Evolutionary conservation across 371 early-diverging fungal genomes (phyloP).

Genomic region (Funneliformis caledonium): DNA sequence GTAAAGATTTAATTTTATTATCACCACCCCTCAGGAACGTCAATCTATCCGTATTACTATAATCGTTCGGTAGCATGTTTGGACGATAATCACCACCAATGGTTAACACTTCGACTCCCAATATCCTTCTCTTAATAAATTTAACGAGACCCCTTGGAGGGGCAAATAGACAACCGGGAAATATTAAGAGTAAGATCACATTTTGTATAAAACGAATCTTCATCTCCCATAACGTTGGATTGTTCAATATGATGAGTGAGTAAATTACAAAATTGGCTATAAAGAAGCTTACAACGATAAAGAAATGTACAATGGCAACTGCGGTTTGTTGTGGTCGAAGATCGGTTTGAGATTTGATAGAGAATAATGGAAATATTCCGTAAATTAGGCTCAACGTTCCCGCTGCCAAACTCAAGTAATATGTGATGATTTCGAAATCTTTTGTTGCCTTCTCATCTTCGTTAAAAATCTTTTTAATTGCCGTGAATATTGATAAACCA

Average conservation of each 20-base stretch:
- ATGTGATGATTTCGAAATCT: not conserved
- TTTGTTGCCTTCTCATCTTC: not conserved
- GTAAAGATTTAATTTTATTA: not conserved
- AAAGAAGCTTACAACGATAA: not conserved
- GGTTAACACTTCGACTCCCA: constrained; percentile 17
- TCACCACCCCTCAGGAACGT: not conserved
- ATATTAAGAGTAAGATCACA: constrained; percentile 3
- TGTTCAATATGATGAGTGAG: not conserved
- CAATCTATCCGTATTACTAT: not conserved
- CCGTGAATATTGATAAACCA: not conserved
- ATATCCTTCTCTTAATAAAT: not conserved
- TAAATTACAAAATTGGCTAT: constrained; percentile 14
- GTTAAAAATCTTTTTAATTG: not conserved
- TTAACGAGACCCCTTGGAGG: constrained; percentile 19
- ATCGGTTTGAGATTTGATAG: not conserved
- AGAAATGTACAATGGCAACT: not conserved
- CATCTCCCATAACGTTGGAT: not conserved
- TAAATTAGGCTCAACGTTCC: not conserved
- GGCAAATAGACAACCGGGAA: not conserved
- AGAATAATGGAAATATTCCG: not conserved
- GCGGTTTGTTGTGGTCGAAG: constrained; percentile 23
- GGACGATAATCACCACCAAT: constrained; percentile 35
- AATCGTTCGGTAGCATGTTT: not conserved
- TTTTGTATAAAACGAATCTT: not conserved
- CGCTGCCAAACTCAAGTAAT: not conserved